Conservation (phyloP, 2,329 filamentous ascomycete genomes). For the Coleophoma eucalyptorum region DNA sequence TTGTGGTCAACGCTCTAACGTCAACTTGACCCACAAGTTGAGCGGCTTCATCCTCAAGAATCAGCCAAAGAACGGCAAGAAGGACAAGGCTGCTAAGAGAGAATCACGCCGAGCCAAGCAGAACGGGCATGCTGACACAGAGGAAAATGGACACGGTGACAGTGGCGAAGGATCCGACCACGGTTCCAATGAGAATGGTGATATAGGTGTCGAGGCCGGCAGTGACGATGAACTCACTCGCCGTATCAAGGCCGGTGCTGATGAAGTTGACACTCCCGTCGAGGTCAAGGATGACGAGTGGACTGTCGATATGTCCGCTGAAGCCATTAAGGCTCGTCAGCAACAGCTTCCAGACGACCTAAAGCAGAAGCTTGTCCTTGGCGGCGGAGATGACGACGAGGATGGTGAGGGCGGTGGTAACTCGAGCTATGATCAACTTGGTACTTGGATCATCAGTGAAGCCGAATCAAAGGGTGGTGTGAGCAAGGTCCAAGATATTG, state of each 20-base stretch:
- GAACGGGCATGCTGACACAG: constrained; percentile 48
- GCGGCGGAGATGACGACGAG: constrained; percentile 74
- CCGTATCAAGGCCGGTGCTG: constrained; percentile 62
- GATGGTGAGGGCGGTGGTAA: constrained; percentile 72
- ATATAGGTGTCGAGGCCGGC: constrained; percentile 59
- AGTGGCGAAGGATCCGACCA: constrained; percentile 62
- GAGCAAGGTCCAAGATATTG: constrained; percentile 78
- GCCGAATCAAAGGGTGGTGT: constrained; percentile 70
- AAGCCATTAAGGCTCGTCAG: constrained; percentile 90
- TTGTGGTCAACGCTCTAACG: constrained; percentile 88
- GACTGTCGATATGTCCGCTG: constrained; percentile 95
- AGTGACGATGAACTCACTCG: constrained; percentile 93
- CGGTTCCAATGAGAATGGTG: constrained; percentile 45
- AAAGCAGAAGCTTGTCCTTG: constrained; percentile 84
- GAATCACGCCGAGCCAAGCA: constrained; percentile 84
- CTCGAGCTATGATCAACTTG: constrained; percentile 84
- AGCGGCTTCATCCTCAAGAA: constrained; percentile 98
- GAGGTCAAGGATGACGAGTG: constrained; percentile 84
- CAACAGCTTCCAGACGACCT: constrained; percentile 91
- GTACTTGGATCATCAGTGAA: constrained; percentile 83
- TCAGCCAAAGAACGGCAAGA: constrained; percentile 89
- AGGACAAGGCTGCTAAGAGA: constrained; percentile 90
- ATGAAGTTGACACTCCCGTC: constrained; percentile 65
- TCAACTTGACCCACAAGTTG: constrained; percentile 91
- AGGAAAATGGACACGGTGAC: constrained; percentile 50